phyloP scores from a whole-genome alignment of 441 rosid genomes.

The Bocquillonia castaneifolia region DNA sequence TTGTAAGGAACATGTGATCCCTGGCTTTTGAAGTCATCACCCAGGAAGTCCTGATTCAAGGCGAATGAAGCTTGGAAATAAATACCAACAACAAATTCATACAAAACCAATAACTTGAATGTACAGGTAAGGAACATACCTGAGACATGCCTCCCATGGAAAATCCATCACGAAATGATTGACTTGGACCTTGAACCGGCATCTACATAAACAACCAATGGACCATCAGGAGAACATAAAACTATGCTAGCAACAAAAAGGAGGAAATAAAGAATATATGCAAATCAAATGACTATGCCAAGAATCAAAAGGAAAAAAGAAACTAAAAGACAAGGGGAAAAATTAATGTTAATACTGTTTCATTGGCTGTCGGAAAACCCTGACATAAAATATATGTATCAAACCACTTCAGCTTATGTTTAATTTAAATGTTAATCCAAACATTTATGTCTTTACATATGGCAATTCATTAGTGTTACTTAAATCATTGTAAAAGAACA shows the following conservation, averaged over 20 bases:
- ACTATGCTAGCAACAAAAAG: constrained; percentile 6
- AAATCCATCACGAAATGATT: constrained; percentile 95
- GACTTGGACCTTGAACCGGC: constrained; percentile 79
- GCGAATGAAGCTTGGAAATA: constrained; percentile 8
- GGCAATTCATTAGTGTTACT: not conserved
- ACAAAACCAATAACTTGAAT: not conserved
- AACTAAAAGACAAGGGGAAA: not conserved
- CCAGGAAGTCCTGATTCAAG: constrained; percentile 71
- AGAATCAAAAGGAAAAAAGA: not conserved
- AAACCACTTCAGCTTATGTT: too few relatives aligned
- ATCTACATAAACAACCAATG: constrained; percentile 35
- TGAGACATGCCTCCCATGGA: constrained; percentile 96
- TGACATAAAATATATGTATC: too few relatives aligned
- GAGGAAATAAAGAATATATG: not conserved
- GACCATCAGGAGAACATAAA: constrained; percentile 14
- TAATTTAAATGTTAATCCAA: too few relatives aligned
- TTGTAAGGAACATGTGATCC: constrained; percentile 94
- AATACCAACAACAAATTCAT: constrained; percentile 13
- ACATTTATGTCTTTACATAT: not conserved
- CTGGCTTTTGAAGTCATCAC: constrained; percentile 97
- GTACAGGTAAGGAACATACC: constrained; percentile 35
- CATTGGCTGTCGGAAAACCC: too few relatives aligned
- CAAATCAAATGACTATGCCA: not conserved
- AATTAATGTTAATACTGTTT: not conserved
- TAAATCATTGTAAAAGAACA: not conserved